A percentile compares a stretch with the other conserved stretches of the same genome.
Evolutionary conservation across 495 filamentous ascomycete genomes (phyloP).

Genomic region (Lophium mytilinum): DNA sequence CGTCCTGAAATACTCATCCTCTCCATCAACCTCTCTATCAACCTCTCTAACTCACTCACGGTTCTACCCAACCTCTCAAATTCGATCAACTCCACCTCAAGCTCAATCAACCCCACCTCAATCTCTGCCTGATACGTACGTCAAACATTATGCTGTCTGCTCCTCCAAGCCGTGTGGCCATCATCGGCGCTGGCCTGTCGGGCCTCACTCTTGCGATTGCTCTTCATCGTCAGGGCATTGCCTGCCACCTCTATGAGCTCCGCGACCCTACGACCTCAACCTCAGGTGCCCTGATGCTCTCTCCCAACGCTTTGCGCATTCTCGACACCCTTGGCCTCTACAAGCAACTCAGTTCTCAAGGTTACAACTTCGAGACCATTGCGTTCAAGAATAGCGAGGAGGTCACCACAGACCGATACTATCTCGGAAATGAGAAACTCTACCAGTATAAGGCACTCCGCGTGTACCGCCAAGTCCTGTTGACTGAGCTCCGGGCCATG

Average conservation of each 20-base stretch:
- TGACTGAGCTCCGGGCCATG: conserved; percentile 33
- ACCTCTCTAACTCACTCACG: too few relatives aligned
- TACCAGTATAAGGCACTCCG: conserved; percentile 42
- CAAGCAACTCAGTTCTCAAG: conserved; percentile 26
- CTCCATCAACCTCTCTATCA: too few relatives aligned
- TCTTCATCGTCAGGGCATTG: conserved; percentile 35
- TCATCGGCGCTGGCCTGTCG: conserved; percentile 17
- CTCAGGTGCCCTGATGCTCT: conserved; percentile 47
- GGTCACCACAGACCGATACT: conserved; percentile 28
- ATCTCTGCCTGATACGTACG: too few relatives aligned
- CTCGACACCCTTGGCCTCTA: conserved; percentile 43
- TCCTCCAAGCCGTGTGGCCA: conserved; percentile 7
- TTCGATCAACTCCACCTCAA: too few relatives aligned
- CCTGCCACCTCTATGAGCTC: conserved; percentile 40
- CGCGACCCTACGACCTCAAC: conserved; percentile 31
- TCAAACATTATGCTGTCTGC: not conserved
- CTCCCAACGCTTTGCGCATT: conserved; percentile 43
- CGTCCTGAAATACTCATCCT: too few relatives aligned
- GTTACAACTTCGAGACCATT: conserved; percentile 36
- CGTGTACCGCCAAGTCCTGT: conserved; percentile 41
- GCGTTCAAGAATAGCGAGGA: conserved; percentile 36
- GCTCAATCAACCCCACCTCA: too few relatives aligned
- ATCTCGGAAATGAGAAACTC: conserved; percentile 36
- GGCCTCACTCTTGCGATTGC: conserved; percentile 42
- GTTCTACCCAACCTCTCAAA: too few relatives aligned